Base-by-base conservation (phyloP, 2,329 filamentous ascomycete genomes). In the Xylariaceae sp. region DNA sequence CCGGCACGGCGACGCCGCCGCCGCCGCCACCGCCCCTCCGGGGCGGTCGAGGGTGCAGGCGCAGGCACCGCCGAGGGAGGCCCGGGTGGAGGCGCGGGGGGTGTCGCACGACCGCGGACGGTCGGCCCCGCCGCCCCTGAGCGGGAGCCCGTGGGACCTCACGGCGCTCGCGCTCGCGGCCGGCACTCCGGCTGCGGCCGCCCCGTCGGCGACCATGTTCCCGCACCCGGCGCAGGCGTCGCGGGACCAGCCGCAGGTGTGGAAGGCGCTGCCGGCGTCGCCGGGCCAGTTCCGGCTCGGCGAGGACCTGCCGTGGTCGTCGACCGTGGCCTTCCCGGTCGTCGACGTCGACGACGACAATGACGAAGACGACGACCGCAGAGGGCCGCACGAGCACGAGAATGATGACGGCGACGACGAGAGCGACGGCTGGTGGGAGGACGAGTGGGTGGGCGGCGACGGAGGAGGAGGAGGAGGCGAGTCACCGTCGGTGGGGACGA, bases 131-230 rank as follows among this genome's bases (percentile, higher is more conserved):
- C 67, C 69, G 3, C 64, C 63, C 0, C 51, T 66, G 29, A 65
- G 63, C 29, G 61, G 64, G 15, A 67, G 60, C 36, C 65, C 64
- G 1, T 71, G 67, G 68, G 62, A 69, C 35, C n/a, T n/a, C n/a
- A n/a, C n/a, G n/a, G n/a, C n/a, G n/a, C n/a, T n/a, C n/a, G n/a
- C n/a, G n/a, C n/a, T n/a, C n/a, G n/a, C n/a, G n/a, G n/a, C n/a
- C n/a, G n/a, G n/a, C n/a, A n/a, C n/a, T n/a, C n/a, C n/a, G n/a
- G 55, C 58, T 18, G 44, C 41, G 13, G 45, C 53, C 4, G 52
- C 51, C 19, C 44, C 55, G 5, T 50, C 56, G 16, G 37, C 46
- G 5, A 52, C 47, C 7, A 44, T 52, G 7, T 51, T 51, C 17
- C 47, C 50, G 16, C 50, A 52, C 8, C 43, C 33, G 18, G 41